These are phyloP conservation scores for Exophiala bonariae DNA, from an alignment of 2,329 filamentous ascomycete species.

Conservation along the genomic window DNA sequence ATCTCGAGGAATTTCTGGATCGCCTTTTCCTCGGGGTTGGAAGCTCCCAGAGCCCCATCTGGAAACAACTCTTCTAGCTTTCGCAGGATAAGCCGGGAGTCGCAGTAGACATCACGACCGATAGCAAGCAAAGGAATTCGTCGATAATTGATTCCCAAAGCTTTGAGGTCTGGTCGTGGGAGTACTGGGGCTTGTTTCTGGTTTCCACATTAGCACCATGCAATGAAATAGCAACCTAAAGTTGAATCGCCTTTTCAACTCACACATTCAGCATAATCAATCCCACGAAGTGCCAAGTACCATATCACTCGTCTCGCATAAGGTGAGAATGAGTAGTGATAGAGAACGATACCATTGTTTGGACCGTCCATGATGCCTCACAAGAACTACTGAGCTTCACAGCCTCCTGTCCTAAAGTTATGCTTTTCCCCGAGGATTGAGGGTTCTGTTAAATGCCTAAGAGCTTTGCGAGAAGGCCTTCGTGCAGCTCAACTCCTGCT, in stretches of 20 bases:
- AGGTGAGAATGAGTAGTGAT: constrained; percentile 66
- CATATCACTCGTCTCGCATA: constrained; percentile 64
- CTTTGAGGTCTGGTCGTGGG: constrained; percentile 64
- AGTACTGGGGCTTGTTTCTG: constrained; percentile 66
- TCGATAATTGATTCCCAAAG: constrained; percentile 65
- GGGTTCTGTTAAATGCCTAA: too few species aligned
- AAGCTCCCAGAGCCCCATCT: constrained; percentile 40
- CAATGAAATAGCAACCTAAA: too few species aligned
- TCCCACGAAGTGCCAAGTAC: constrained; percentile 67
- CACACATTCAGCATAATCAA: constrained; percentile 68
- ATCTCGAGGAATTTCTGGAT: constrained; percentile 58
- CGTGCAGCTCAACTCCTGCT: too few species aligned
- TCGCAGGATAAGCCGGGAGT: constrained; percentile 66
- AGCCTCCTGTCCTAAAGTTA: too few species aligned
- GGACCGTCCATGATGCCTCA: constrained; percentile 15
- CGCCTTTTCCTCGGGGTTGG: constrained; percentile 44
- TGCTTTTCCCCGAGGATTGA: too few species aligned
- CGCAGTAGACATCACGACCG: constrained; percentile 67
- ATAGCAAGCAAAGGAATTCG: constrained; percentile 69
- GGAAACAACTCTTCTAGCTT: constrained; percentile 58
- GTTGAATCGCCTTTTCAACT: constrained; percentile 32
- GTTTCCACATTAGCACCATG: not conserved
- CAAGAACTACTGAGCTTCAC: too few species aligned
- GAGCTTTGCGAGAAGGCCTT: too few species aligned
- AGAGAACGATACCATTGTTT: constrained; percentile 43